These are phyloP conservation scores for Geotrichum reessii DNA, from an alignment of 1,139 yeast species.

Conservation along the genomic window DNA sequence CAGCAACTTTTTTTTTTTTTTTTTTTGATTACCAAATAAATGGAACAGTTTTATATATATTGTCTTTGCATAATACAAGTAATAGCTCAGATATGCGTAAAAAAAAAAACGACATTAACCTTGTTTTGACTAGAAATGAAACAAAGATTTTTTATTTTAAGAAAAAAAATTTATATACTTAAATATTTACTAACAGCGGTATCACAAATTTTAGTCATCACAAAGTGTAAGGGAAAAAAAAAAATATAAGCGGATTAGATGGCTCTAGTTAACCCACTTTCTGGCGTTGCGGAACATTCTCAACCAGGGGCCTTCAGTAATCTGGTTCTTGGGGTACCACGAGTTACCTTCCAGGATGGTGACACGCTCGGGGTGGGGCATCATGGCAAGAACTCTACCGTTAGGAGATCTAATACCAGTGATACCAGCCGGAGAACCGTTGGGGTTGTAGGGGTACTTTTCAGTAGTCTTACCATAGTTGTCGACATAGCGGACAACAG, in stretches of 20 bases:
- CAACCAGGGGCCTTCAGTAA: constrained; percentile 79
- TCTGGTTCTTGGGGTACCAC: constrained; percentile 60
- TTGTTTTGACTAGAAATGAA: too few relatives aligned
- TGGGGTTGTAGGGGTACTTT: constrained; percentile 89
- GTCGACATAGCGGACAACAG: constrained; percentile 75
- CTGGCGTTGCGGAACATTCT: constrained; percentile 89
- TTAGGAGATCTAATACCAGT: constrained; percentile 86
- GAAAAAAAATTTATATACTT: neutral
- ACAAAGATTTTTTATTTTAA: neutral
- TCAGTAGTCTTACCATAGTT: constrained; percentile 82
- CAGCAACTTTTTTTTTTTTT: neutral
- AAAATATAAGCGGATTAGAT: neutral
- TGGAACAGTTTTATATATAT: too few relatives aligned
- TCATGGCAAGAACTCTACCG: constrained; percentile 95
- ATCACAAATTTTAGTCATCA: neutral
- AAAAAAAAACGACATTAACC: too few relatives aligned
- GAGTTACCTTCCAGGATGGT: constrained; percentile 83
- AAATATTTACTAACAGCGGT: neutral
- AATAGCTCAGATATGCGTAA: too few relatives aligned
- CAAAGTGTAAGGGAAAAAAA: neutral
- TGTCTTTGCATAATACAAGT: too few relatives aligned
- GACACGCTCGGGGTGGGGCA: constrained; percentile 99
- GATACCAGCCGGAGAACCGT: constrained; percentile 90
- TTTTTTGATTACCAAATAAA: neutral
- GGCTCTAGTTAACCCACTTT: constrained; percentile 69